phyloP scores from a whole-genome alignment of 2,329 filamentous ascomycete species.

The Pseudopithomyces maydicus region DNA sequence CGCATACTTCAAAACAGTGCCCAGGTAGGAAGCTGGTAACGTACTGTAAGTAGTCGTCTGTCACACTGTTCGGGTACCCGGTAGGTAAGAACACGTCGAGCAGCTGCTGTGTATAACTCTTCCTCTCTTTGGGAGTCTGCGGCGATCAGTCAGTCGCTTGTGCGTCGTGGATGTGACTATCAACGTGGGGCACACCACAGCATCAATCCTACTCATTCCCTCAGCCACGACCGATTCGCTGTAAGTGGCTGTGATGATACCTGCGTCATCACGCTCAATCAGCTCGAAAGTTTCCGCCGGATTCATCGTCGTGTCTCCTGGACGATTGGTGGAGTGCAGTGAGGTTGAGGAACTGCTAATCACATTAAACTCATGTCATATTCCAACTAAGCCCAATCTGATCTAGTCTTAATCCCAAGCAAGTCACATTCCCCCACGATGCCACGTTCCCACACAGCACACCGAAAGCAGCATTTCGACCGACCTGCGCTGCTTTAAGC shows the following conservation, averaged over 20 bases:
- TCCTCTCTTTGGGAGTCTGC: constrained; percentile 21
- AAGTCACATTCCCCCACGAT: neutral
- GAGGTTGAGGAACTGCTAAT: neutral
- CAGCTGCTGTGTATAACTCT: constrained; percentile 44
- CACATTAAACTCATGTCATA: neutral
- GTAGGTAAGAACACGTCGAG: constrained; percentile 82
- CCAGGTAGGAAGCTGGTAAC: constrained; percentile 32
- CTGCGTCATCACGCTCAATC: constrained; percentile 57
- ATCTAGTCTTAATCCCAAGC: neutral
- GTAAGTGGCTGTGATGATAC: constrained; percentile 56
- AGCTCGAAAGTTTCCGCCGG: constrained; percentile 22
- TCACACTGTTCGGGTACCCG: constrained; percentile 88
- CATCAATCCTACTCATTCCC: constrained; percentile 50
- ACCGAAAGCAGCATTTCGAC: neutral
- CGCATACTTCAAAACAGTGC: neutral
- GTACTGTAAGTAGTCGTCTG: constrained; percentile 79
- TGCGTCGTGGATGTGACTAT: neutral
- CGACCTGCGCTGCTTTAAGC: constrained; percentile 2
- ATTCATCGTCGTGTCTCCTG: constrained; percentile 14
- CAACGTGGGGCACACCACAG: constrained; percentile 44
- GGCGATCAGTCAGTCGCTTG: constrained; percentile 4
- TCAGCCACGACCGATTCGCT: constrained; percentile 40
- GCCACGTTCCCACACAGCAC: neutral
- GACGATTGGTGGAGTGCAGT: neutral
- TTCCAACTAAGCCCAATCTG: neutral